Evolutionary conservation across 345 rosid genomes (phyloP), one percentile per base, ranked within the genome.

Genomic region (Salix caprea): DNA sequence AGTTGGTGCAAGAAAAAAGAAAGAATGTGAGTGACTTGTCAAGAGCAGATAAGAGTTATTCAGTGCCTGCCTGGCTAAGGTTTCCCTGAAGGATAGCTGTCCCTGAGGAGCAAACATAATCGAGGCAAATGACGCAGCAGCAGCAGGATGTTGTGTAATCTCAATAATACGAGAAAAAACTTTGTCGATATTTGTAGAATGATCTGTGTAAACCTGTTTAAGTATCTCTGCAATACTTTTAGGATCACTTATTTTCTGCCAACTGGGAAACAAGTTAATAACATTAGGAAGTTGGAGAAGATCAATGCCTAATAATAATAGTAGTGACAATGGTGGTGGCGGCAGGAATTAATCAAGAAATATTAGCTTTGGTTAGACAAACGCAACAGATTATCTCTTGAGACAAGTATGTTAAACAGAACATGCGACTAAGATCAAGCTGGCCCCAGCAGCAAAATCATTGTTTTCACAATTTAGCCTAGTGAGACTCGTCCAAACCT

Each of bases 181-280:
- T 77, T 86, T 85, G 85, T 96, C 99, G 6, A 90, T 92, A 69
- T 93, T 81, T 36, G 90, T 91, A 9, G 97, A 85, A 78, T 96
- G 99, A 84, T 93, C 99, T 37, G 83, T 90, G 67, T 93, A 96
- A 52, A 96, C 99, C 78, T 91, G 99, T 80, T 89, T 89, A 40
- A 96, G 93, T 76, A 96, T 76, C 84, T 89, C 89, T 21, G 91
- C 92, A 44, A 96, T 96, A 67, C 91, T 96, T 84, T 82, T 82
- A 30, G 94, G 96, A 83, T 96, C 91, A 69, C 98, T 91, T 82
- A 96, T 92, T 84, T 91, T 96, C 85, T 88, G 89, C 99, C 99
- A 93, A 68, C 99, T 96, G 72, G 32, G 23, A 74, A 67, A 75
- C 36, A 23, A 39, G 39, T 37, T 28, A 70, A 62, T 34, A 34